These are phyloP conservation scores for Malassezia nana DNA, from an alignment of 1,284 basidiomycete genomes.

Conservation along the genomic window DNA sequence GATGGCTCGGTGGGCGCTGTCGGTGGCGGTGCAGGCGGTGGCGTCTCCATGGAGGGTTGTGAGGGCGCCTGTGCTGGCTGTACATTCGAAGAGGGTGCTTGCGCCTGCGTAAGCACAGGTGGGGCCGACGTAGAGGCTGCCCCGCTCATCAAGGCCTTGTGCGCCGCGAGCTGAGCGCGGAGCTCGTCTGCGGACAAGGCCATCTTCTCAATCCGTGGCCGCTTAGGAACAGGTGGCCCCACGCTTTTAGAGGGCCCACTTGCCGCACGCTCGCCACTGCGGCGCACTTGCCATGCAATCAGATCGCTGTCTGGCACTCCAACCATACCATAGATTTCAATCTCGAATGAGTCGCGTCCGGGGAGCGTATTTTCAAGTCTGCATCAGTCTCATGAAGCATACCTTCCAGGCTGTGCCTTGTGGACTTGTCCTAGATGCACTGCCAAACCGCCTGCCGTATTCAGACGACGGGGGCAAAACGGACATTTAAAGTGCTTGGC, in stretches of 20 bases:
- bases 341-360: constrained; percentile 90
- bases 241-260: neutral
- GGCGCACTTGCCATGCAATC: constrained; percentile 82
- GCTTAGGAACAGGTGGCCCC: constrained; percentile 57
- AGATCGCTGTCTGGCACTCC: constrained; percentile 89
- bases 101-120: constrained; percentile 7
- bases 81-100: constrained; percentile 27
- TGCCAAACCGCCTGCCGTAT: constrained; percentile 94
- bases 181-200: constrained; percentile 63
- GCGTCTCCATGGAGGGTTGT: constrained; percentile 16
- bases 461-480: constrained; percentile 85
- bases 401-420: constrained; percentile 94
- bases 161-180: constrained; percentile 71
- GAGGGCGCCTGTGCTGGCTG: constrained; percentile 29
- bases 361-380: constrained; percentile 93
- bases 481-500: constrained; percentile 98
- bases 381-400: constrained; percentile 52
- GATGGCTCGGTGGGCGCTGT: neutral
- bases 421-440: constrained; percentile 98
- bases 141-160: constrained; percentile 81
- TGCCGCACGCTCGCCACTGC: constrained; percentile 22
- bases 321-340: constrained; percentile 99
- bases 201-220: constrained; percentile 72
- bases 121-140: constrained; percentile 51
- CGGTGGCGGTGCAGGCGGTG: constrained; percentile 2